Conservation (phyloP, 2,329 filamentous ascomycete species). For the Aspergillus aculeatinus region DNA sequence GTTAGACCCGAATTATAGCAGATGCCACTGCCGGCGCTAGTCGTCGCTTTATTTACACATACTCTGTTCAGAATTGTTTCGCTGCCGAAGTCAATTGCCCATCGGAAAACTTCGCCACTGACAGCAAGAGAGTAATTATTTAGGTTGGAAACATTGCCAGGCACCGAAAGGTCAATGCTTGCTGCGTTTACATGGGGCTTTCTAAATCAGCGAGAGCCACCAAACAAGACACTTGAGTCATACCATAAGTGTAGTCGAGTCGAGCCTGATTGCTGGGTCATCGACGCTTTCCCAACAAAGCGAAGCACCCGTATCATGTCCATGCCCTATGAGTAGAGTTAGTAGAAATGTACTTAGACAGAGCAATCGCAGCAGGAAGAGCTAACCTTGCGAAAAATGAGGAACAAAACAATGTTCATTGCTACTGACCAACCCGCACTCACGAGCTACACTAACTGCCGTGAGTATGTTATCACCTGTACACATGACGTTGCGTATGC, state of each 20-base stretch:
- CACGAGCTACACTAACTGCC: constrained; percentile 89
- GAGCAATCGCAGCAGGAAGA: background rate
- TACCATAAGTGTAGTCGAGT: constrained; percentile 73
- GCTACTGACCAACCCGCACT: constrained; percentile 78
- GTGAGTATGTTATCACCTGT: constrained; percentile 98
- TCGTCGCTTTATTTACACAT: constrained; percentile 25
- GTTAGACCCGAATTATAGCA: background rate
- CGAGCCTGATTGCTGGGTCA: constrained; percentile 72
- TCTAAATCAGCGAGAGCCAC: constrained; percentile 60
- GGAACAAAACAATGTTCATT: constrained; percentile 90
- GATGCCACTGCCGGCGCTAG: background rate
- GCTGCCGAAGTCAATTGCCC: constrained; percentile 88
- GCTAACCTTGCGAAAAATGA: constrained; percentile 69
- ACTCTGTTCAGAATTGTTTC: constrained; percentile 73
- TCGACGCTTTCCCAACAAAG: constrained; percentile 95
- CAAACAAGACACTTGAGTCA: constrained; percentile 19
- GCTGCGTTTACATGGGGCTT: constrained; percentile 49
- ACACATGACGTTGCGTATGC: constrained; percentile 91
- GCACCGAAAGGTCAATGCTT: constrained; percentile 76
- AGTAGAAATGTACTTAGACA: background rate
- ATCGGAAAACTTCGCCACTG: constrained; percentile 91
- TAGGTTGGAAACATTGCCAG: constrained; percentile 78
- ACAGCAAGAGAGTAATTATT: constrained; percentile 86
- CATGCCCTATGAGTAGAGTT: constrained; percentile 55
- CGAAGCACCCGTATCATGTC: constrained; percentile 68